A percentile compares a stretch with the other conserved stretches of the same genome.
Conservation (phyloP, 257 asterid species). For the Lavandula angustifolia region DNA sequence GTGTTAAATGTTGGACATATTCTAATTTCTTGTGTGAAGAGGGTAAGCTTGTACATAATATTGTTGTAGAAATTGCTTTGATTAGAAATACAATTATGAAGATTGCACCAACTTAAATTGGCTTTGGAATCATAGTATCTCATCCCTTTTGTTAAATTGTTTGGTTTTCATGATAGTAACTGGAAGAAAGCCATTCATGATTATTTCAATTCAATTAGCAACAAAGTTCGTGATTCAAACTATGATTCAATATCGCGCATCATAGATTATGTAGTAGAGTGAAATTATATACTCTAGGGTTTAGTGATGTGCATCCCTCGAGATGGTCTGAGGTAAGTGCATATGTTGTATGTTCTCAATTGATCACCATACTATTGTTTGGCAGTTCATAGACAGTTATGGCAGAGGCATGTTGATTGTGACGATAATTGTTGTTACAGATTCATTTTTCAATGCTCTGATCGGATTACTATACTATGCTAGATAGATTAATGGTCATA, state of each 20-base stretch:
- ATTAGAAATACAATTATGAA: neutral
- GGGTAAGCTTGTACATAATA: slow-evolving; percentile 10
- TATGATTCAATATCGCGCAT: neutral
- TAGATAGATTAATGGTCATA: neutral
- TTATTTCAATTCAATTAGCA: too few species aligned
- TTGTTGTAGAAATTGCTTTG: neutral
- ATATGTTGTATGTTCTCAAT: neutral
- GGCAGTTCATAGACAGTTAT: neutral
- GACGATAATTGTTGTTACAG: slow-evolving; percentile 8
- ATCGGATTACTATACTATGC: too few species aligned
- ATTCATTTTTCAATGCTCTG: neutral
- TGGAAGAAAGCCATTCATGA: neutral
- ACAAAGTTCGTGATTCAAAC: neutral
- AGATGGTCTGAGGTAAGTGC: slow-evolving; percentile 4
- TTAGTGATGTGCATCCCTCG: neutral
- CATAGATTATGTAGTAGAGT: neutral
- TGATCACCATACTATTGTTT: neutral
- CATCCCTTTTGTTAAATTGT: slow-evolving; percentile 17
- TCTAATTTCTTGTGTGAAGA: neutral
- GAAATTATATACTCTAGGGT: slow-evolving; percentile 3
- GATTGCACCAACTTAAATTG: neutral
- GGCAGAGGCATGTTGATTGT: slow-evolving; percentile 11
- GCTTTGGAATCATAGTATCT: slow-evolving; percentile 16
- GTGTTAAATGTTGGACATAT: neutral
- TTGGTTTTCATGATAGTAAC: slow-evolving; percentile 33